Evolutionary conservation across 257 asterid species (phyloP).

Genomic region (Agastache rugosa): DNA sequence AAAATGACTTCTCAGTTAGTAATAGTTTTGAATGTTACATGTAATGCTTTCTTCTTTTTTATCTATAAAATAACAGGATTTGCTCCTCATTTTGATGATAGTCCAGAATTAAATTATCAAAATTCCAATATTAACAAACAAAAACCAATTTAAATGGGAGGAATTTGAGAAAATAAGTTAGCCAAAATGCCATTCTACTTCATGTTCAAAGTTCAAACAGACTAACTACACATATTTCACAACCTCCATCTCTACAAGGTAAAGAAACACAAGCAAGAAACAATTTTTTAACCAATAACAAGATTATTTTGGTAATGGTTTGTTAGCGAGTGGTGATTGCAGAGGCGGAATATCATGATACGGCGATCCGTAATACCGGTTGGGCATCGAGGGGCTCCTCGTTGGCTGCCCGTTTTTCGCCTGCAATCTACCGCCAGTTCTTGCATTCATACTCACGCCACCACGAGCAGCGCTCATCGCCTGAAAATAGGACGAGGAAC

Average conservation of each 20-base stretch:
- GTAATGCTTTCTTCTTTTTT: background rate
- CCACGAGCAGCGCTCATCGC: slow-evolving; percentile 57
- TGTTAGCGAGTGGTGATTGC: slow-evolving; percentile 54
- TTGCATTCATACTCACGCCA: slow-evolving; percentile 31
- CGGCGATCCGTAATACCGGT: slow-evolving; percentile 53
- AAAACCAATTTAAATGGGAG: background rate
- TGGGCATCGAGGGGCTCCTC: slow-evolving; percentile 54
- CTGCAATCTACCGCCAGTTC: slow-evolving; percentile 48
- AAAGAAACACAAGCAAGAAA: background rate
- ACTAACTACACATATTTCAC: background rate
- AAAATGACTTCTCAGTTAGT: slow-evolving; percentile 43
- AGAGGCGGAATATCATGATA: slow-evolving; percentile 41
- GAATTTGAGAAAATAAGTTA: background rate
- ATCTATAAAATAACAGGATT: background rate
- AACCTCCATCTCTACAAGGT: slow-evolving; percentile 29
- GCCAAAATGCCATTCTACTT: slow-evolving; percentile 26
- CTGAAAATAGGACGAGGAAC: slow-evolving; percentile 63
- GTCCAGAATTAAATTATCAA: background rate
- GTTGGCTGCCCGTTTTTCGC: slow-evolving; percentile 45
- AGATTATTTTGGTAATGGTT: slow-evolving; percentile 10
- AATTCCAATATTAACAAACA: background rate
- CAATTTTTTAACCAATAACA: slow-evolving; percentile 19
- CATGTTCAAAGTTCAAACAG: slow-evolving; percentile 31
- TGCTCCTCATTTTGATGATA: background rate
- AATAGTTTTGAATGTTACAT: background rate